Percentiles rank a stretch among this genome's conserved stretches.
These are phyloP conservation scores for Capronia americana DNA, from an alignment of 2,329 filamentous ascomycete species.

Conservation along the genomic window DNA sequence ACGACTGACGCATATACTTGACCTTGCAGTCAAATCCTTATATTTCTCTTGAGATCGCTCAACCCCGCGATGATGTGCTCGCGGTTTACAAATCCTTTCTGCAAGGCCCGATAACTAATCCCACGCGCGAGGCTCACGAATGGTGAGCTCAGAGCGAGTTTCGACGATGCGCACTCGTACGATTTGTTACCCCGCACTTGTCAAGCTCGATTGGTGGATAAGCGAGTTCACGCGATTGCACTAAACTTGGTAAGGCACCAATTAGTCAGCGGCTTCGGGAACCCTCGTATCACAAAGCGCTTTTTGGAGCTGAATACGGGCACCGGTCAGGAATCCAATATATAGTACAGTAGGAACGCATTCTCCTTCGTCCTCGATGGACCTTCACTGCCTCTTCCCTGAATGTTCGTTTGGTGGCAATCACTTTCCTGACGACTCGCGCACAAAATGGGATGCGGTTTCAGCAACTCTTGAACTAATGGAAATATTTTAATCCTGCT, in stretches of 20 bases:
- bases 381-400: too few relatives aligned
- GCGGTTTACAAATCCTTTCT: conserved; percentile 33
- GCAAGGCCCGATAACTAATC: conserved; percentile 32
- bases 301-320: background rate
- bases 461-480: too few relatives aligned
- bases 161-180: background rate
- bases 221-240: background rate
- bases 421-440: too few relatives aligned
- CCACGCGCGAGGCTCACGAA: conserved; percentile 1
- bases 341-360: too few relatives aligned
- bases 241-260: background rate
- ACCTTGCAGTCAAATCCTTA: background rate
- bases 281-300: background rate
- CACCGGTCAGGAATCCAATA: too few relatives aligned
- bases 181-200: background rate
- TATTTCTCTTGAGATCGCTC: conserved; percentile 14
- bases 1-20: background rate
- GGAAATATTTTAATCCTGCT: too few relatives aligned
- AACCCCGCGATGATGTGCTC: conserved; percentile 37
- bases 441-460: too few relatives aligned
- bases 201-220: background rate
- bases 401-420: too few relatives aligned
- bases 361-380: too few relatives aligned
- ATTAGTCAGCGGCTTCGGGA: background rate
- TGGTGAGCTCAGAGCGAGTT: background rate